Evolutionary conservation across 2,329 filamentous ascomycete genomes (phyloP), one percentile per base, ranked within the genome.

Genomic region (Xylaria arbuscula): DNA sequence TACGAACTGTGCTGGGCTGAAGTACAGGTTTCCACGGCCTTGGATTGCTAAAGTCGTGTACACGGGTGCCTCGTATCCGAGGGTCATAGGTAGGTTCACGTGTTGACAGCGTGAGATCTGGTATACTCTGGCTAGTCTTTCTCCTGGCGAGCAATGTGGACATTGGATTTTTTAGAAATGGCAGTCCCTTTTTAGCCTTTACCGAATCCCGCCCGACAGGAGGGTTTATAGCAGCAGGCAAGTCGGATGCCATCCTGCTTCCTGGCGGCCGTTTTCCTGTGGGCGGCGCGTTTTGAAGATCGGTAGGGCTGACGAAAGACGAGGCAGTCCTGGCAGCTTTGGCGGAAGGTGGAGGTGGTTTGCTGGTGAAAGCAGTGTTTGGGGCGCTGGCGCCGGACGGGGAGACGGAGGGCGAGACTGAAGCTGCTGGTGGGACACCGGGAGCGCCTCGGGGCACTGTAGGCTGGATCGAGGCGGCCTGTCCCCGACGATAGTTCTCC

Each of bases 31-130:
- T 83, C 68, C 81, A 84, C 28, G 83, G 83, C 58, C 88, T 81
- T 1, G 88, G 89, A 0, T 87, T 88, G 74, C 88, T 90, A 73
- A 90, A 91, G 76, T 89, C 89, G 75, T 92, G 90, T 58, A 90
- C 85, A 55, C 84, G 83, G 8, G 87, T 92, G 57, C 87, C 90
- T 74, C 84, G 85, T 70, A 92, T 92, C 10, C 88, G 84, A 19
- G 89, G 89, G 72, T 91, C 89, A 72, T 90, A 89, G 22, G 79
- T 78, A 5, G 83, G 82, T 72, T 85, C 84, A 54, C 80, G 72
- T 34, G 84, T 72, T 0, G 84, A 81, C 24, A 84, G 73, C 0
- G 83, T 74, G 2, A 84, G 66, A 53, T 86, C 85, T 0, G 83
- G 80, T 0, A 80, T 78, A 59, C 81, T 82, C 64, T 88, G 86